Conservation (phyloP, 139 green algal genomes). For the Marvania coccoides region DNA sequence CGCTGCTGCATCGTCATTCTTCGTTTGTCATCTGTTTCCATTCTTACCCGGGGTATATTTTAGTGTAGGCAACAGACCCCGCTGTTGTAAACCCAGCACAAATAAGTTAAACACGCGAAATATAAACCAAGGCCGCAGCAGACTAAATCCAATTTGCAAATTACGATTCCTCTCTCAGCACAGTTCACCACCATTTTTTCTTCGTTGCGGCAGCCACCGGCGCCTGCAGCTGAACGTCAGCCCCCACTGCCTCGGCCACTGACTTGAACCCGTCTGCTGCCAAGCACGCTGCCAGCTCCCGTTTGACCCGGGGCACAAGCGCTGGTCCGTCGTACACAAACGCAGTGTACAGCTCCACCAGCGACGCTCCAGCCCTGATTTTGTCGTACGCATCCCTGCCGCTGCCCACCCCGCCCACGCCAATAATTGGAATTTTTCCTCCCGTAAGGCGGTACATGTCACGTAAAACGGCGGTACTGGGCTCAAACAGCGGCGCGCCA, state of each 20-base stretch:
- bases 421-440: conserved; percentile 84
- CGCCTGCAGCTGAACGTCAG: conserved; percentile 31
- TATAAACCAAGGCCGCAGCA: no score
- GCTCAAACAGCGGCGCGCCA: conserved; percentile 72
- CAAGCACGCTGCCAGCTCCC: conserved; percentile 66
- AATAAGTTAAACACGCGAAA: no score
- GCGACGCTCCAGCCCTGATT: conserved; percentile 83
- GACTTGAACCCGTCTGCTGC: conserved; percentile 62
- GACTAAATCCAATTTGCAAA: no score
- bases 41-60: no score
- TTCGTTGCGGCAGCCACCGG: background rate
- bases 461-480: conserved; percentile 64
- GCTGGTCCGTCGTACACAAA: conserved; percentile 84
- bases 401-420: conserved; percentile 76
- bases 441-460: conserved; percentile 88
- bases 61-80: no score
- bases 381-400: conserved; percentile 91
- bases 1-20: no score
- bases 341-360: conserved; percentile 94
- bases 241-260: conserved; percentile 77
- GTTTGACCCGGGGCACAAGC: conserved; percentile 83
- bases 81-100: no score
- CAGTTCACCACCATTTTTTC: background rate
- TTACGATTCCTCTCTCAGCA: no score
- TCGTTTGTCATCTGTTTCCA: no score